These are phyloP conservation scores for Calophaca sinica DNA, from an alignment of 306 rosid species.

Conservation along the genomic window DNA sequence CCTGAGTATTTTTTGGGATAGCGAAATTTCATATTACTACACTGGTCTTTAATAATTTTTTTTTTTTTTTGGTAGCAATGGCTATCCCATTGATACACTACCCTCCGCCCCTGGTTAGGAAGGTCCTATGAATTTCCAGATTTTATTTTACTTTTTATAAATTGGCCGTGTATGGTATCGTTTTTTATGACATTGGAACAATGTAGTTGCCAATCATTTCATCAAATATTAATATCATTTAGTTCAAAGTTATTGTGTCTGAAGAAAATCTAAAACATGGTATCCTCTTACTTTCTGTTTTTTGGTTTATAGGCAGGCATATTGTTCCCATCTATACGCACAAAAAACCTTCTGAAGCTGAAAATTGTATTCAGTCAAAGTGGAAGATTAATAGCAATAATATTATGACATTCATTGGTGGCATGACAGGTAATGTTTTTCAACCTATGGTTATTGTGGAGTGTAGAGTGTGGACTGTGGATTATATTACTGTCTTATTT, in stretches of 20 bases:
- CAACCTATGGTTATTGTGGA: constrained; percentile 8
- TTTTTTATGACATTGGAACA: not conserved
- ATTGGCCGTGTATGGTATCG: too few relatives aligned
- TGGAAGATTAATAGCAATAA: constrained; percentile 50
- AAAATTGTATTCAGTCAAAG: constrained; percentile 43
- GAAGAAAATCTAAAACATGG: constrained; percentile 1
- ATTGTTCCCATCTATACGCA: constrained; percentile 36
- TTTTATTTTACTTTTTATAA: not conserved
- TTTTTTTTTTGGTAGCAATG: too few relatives aligned
- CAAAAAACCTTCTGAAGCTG: constrained; percentile 41
- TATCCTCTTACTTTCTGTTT: not conserved
- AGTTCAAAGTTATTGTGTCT: constrained; percentile 13
- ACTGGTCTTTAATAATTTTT: too few relatives aligned
- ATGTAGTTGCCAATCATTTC: not conserved
- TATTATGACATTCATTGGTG: constrained; percentile 49
- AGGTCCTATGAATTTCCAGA: not conserved
- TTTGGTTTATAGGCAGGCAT: constrained; percentile 37
- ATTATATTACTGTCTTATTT: not conserved
- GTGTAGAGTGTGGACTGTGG: not conserved
- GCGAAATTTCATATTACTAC: too few relatives aligned
- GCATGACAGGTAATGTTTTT: constrained; percentile 65
- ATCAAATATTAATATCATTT: not conserved
- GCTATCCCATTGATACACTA: too few relatives aligned
- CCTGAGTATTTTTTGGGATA: too few relatives aligned
- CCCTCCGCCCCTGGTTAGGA: too few relatives aligned